Base-by-base conservation (phyloP, 1,139 yeast genomes). In the Kurtzmaniella quercitrusa region DNA sequence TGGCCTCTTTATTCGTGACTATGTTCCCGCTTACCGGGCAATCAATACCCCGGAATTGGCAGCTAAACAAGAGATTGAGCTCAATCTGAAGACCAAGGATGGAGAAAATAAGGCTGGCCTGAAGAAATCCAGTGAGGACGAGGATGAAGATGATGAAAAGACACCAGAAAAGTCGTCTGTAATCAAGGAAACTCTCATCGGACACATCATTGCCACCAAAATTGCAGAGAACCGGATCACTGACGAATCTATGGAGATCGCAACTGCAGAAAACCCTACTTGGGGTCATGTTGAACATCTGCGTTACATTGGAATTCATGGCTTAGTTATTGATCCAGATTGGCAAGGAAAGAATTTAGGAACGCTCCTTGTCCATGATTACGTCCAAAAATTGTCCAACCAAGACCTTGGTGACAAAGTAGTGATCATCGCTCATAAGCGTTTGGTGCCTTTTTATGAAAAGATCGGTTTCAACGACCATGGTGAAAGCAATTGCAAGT, bases 291-390 rank as follows among this genome's bases (percentile, higher is more conserved):
- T 74, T 47, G 97, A 91, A 58, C 69, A 76, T 19, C 88, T 96
- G 32, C 68, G 81, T 42, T 71, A 74, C 30, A 80, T 93, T 47
- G 97, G 93, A 2, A 74, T 93, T 42, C 98, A 93, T 60, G 82
- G 94, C 2, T 71, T 93, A 40, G 91, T 82, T 4, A 78, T 93
- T 33, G 82, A 81, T 51, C 88, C 93, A 21, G 81, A 81, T 36
- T 88, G 82, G 77, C 88, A 84, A 60, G 87, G 89, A 45, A 78
- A 80, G 63, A 86, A 85, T 56, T 71, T 93, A 48, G 98, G 95
- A 8, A 81, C 95, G 14, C 70, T 88, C 48, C 66, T 93, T 57
- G 65, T 91, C 57, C 89, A 86, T 53, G 98, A 93, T 65, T 93
- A 88, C 65, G 78, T 91, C 49, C 97, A 93, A 63, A 88, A 91